phyloP scores from a whole-genome alignment of 768 basidiomycete genomes.

The Agrocybe chaxingu region DNA sequence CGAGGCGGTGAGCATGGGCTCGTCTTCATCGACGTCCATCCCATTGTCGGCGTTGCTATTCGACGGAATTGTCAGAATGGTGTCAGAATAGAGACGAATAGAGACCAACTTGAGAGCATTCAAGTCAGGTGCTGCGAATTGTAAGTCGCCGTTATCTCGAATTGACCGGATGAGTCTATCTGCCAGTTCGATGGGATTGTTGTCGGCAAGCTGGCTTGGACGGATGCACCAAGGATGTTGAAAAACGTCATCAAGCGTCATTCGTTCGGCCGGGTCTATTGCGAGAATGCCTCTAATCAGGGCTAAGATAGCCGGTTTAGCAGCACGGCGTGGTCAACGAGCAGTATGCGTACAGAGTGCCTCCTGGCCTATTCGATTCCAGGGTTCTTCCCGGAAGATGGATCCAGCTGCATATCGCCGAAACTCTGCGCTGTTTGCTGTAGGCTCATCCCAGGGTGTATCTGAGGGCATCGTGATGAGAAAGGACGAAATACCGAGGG shows the following conservation, averaged over 20 bases:
- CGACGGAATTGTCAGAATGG: background rate
- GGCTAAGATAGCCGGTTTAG: constrained; percentile 37
- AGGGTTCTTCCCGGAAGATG: constrained; percentile 74
- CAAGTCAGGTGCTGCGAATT: constrained; percentile 60
- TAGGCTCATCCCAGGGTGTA: constrained; percentile 98
- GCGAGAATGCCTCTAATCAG: constrained; percentile 74
- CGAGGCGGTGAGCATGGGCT: constrained; percentile 54
- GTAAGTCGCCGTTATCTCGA: constrained; percentile 70
- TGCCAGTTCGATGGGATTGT: constrained; percentile 53
- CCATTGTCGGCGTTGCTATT: constrained; percentile 13
- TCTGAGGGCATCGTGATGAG: constrained; percentile 42
- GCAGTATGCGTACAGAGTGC: constrained; percentile 56
- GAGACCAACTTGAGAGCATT: constrained; percentile 26
- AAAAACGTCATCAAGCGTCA: constrained; percentile 50
- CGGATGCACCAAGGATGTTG: constrained; percentile 75
- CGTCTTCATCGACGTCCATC: constrained; percentile 55
- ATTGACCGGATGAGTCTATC: constrained; percentile 69
- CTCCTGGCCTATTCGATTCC: constrained; percentile 60
- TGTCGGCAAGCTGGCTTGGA: constrained; percentile 64
- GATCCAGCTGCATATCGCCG: constrained; percentile 69
- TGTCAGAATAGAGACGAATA: background rate
- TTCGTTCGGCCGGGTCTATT: constrained; percentile 62
- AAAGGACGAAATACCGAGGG: background rate
- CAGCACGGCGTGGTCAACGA: background rate
- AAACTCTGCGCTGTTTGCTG: constrained; percentile 74